These are phyloP conservation scores for Fraxinus dipetala DNA, from an alignment of 305 asterid species.

Conservation along the genomic window DNA sequence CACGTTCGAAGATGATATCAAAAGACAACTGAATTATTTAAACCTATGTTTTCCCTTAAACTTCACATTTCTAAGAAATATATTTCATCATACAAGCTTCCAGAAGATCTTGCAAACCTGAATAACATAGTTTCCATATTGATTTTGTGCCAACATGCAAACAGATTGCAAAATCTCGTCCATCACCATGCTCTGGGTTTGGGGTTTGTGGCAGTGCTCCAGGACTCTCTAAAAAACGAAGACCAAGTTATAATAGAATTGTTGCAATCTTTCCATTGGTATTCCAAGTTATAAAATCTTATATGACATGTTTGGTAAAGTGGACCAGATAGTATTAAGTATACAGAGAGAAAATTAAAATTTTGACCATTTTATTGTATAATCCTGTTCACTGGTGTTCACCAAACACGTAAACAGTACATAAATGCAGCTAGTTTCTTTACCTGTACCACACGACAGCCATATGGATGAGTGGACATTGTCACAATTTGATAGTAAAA, in stretches of 20 bases:
- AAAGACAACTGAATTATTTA: not conserved
- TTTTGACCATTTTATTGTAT: not conserved
- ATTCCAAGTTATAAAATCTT: not conserved
- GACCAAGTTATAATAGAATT: constrained; percentile 19
- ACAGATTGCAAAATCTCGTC: constrained; percentile 61
- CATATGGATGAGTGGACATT: constrained; percentile 77
- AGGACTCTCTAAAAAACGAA: constrained; percentile 55
- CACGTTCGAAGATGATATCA: not conserved
- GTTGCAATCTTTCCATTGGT: not conserved
- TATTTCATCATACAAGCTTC: not conserved
- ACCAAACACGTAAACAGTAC: not conserved
- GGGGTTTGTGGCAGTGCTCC: constrained; percentile 57
- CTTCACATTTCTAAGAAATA: not conserved
- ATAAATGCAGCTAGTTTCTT: constrained; percentile 8
- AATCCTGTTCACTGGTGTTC: not conserved
- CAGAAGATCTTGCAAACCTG: constrained; percentile 46
- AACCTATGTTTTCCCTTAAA: not conserved
- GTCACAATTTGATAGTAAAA: constrained; percentile 67
- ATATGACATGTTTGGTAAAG: not conserved
- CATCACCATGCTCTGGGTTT: constrained; percentile 56
- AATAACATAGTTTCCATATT: constrained; percentile 71
- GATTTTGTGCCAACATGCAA: constrained; percentile 69
- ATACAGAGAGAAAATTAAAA: not conserved
- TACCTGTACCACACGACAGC: constrained; percentile 89
- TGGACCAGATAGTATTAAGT: not conserved